Evolutionary conservation across 2,329 filamentous ascomycete genomes (phyloP), one percentile per base, ranked within the genome.

Genomic region (Aspergillus clavatus): DNA sequence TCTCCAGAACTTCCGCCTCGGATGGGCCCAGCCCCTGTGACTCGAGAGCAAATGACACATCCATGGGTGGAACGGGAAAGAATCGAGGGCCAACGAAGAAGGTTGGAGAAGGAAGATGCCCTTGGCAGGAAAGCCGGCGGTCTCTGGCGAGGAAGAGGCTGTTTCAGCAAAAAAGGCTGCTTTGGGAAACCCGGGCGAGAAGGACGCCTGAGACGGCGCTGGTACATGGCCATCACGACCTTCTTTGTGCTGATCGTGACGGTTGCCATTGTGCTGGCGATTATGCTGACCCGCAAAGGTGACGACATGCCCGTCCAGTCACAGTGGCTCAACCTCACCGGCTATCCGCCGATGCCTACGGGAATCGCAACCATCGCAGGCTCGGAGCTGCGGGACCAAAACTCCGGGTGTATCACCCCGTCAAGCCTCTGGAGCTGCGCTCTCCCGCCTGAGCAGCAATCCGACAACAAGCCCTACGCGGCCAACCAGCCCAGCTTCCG

Each of bases 401-500:
- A 81, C 43, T 80, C 79, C 18, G 80, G 79, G 5, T 97, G 90
- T 55, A 82, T 90, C 3, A 72, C 76, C 6, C 85, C 85, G 0
- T 74, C 81, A 3, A 87, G 86, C 0, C 67, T 93, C 43, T 97
- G 90, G 90, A 94, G 86, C 61, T 97, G 90, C 64, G 79, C 83
- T 8, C 68, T 95, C 12, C 89, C 90, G 2, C 89, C 89, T 61
- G 87, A 89, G 55, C 70, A 87, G 48, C 86, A 90, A 35, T 68
- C 76, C 3, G 75, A 77, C 1, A 79, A 84, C 35, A 70, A 74
- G 1, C 82, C 83, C 0, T 87, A 83, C 58, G 72, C 76, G 27
- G 72, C 82, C 0, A 77, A 84, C 50, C 80, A 88, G 58, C 89
- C 90, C 0, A 87, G 84, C 40, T 88, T 96, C 59, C 77, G 87